Base-by-base conservation (phyloP, 2,329 filamentous ascomycete genomes). In the Hypoxylon sp. region DNA sequence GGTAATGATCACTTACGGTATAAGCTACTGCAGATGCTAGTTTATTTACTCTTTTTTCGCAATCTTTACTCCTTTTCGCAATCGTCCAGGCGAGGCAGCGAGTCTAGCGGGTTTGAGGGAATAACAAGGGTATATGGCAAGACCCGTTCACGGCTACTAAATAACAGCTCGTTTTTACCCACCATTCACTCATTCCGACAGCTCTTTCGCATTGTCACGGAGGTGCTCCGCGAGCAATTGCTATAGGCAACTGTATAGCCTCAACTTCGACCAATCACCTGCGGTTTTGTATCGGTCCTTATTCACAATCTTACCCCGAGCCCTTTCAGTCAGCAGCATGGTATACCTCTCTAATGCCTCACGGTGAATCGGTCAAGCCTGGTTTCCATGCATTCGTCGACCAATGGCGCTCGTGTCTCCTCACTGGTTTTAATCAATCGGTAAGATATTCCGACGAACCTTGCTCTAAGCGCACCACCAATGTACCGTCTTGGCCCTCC, bases 301-400 rank as follows among this genome's bases (percentile, higher is more conserved):
- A 68, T 68, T 66, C 66, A 63, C 66, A 64, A 68, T 66, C 42
- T 66, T 66, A 54, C 14, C 66, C 66, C 66, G 66, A 68, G 59
- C 59, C 32, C 55, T 48, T 68, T 61, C 66, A 66, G 66, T 66
- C 66, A 68, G 66, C 63, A 66, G 52, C 66, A 66, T 68, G 66
- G 61, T 64, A 63, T 61, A 30, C 51, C 55, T 65, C 44, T 60
- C 16, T 56, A 45, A 51, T 33, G 36, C 63, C 52, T 59, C 56
- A 46, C 30, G 66, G 66, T 64, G 63, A 66, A 45, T 38, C 46
- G 55, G 59, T 68, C 63, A 66, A 58, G 66, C 55, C 58, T 63
- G 50, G 64, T 40, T 48, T 61, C 48, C 32, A 54, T 59, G 59
- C 58, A 52, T 42, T 49, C 51, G 14, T 57, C 51, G 38, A 26